Conservation (phyloP, 257 asterid genomes). For the Nemophila menziesii region DNA sequence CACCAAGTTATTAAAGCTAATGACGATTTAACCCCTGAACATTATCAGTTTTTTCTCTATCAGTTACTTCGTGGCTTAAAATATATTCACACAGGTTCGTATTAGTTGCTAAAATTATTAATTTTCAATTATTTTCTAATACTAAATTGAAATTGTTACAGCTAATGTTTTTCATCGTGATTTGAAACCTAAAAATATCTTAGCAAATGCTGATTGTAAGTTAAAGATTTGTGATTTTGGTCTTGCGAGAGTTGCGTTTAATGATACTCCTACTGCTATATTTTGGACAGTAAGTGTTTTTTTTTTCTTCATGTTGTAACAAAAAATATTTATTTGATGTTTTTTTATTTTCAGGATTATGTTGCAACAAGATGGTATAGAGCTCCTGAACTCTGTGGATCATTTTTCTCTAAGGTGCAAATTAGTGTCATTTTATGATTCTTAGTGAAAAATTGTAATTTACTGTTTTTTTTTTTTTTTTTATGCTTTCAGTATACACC, state of each 20-base stretch:
- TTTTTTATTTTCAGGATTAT: conserved; percentile 53
- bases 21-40: conserved; percentile 82
- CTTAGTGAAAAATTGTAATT: neutral
- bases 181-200: conserved; percentile 72
- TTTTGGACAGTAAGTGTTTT: conserved; percentile 74
- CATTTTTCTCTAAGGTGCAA: conserved; percentile 92
- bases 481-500: conserved; percentile 67
- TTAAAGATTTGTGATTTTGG: conserved; percentile 85
- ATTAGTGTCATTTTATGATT: neutral
- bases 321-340: neutral
- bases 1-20: conserved; percentile 94
- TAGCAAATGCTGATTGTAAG: conserved; percentile 90
- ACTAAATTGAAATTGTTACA: conserved; percentile 18
- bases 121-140: neutral
- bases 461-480: conserved; percentile 4
- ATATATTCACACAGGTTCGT: conserved; percentile 80
- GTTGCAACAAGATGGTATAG: conserved; percentile 97
- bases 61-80: conserved; percentile 90
- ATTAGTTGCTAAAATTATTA: conserved; percentile 1
- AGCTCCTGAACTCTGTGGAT: conserved; percentile 96
- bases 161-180: conserved; percentile 88
- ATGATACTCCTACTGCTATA: conserved; percentile 83
- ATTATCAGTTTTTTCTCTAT: conserved; percentile 76
- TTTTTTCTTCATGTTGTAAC: conserved; percentile 1
- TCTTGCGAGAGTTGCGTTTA: conserved; percentile 86